phyloP scores from a whole-genome alignment of 73 alveolate species.

The Uronychia setigera region DNA sequence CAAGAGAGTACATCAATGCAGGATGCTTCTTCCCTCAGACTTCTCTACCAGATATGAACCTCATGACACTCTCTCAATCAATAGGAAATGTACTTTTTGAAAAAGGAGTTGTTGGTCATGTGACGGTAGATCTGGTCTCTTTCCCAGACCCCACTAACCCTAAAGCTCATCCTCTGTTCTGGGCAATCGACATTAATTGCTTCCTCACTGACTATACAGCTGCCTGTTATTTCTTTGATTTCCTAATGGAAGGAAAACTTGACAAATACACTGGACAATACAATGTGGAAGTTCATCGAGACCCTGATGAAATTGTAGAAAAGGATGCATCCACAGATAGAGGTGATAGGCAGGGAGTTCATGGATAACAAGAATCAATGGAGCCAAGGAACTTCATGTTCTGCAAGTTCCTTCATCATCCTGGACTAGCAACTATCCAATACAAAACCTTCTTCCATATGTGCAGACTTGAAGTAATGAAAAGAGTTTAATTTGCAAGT shows the following conservation, averaged over 20 bases:
- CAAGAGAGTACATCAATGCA: constrained; percentile 62
- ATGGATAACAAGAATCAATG: constrained; percentile 52
- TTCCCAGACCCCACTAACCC: constrained; percentile 74
- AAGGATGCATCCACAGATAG: neutral
- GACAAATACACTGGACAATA: constrained; percentile 67
- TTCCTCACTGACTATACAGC: constrained; percentile 63
- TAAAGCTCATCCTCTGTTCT: constrained; percentile 61
- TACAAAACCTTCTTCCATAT: constrained; percentile 71
- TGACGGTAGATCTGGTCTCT: constrained; percentile 59
- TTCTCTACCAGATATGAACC: constrained; percentile 58
- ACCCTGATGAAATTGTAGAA: constrained; percentile 65
- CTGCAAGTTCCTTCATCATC: constrained; percentile 69
- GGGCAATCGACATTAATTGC: constrained; percentile 73
- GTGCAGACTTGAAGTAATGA: constrained; percentile 65
- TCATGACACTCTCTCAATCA: constrained; percentile 63
- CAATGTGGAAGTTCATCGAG: constrained; percentile 62
- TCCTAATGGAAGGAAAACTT: constrained; percentile 68
- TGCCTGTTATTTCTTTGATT: constrained; percentile 60
- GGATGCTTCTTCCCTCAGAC: constrained; percentile 77
- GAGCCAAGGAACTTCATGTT: constrained; percentile 70
- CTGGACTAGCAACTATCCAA: constrained; percentile 65
- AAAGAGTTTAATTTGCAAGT: too few species aligned
- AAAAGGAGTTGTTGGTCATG: constrained; percentile 72
- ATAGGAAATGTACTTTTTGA: constrained; percentile 63
- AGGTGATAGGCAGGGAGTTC: constrained; percentile 20